phyloP scores from a whole-genome alignment of 116 monocot species.

The Zostera marina region DNA sequence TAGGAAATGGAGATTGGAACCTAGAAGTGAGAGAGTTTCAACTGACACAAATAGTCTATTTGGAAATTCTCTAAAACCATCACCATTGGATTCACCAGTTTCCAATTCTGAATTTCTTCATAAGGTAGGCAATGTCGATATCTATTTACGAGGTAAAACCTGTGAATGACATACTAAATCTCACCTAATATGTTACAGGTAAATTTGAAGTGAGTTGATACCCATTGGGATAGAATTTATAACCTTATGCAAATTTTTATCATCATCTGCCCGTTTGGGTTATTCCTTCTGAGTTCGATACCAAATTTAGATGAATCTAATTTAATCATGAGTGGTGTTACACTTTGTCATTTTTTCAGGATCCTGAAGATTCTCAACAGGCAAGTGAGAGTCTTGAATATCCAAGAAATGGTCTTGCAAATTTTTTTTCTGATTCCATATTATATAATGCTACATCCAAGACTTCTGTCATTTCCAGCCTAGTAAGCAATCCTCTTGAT shows the following conservation, averaged over 20 bases:
- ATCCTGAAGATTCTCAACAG: conserved; percentile 22
- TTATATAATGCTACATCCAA: conserved; percentile 35
- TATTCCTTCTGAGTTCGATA: too few species aligned
- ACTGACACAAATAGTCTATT: conserved; percentile 45
- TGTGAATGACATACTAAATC: too few species aligned
- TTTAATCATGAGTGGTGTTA: background rate
- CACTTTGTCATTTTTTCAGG: conserved; percentile 18
- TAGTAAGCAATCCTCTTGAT: conserved; percentile 19
- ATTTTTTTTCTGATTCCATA: conserved; percentile 53
- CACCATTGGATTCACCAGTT: conserved; percentile 26
- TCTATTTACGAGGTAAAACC: too few species aligned
- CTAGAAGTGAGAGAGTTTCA: conserved; percentile 33
- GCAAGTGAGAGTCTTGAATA: conserved; percentile 16
- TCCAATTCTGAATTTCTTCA: conserved; percentile 19
- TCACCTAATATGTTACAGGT: too few species aligned
- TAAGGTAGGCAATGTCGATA: conserved; percentile 22
- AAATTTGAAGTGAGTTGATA: too few species aligned
- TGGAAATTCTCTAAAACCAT: conserved; percentile 19
- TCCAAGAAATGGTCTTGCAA: conserved; percentile 47
- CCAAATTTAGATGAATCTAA: background rate
- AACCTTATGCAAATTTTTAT: too few species aligned
- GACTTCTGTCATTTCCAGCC: conserved; percentile 18
- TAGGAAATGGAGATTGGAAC: conserved; percentile 36
- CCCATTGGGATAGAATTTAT: too few species aligned
- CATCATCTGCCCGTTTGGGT: too few species aligned